Evolutionary conservation across 129 eudicot genomes (phyloP).

Genomic region (Flaveria trinervia): DNA sequence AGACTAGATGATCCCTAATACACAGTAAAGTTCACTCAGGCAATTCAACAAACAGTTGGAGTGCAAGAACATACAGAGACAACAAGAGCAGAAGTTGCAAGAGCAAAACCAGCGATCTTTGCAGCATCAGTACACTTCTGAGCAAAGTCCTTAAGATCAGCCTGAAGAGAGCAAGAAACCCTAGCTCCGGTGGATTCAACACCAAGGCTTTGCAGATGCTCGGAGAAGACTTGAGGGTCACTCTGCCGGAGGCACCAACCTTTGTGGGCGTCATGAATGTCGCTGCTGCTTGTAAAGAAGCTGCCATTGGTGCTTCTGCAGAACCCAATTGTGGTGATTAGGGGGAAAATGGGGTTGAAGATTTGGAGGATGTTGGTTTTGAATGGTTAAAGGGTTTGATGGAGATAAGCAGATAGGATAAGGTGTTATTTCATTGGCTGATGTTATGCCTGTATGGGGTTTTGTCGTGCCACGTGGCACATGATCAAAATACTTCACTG

Average conservation of each 20-base stretch:
- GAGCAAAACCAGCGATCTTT: constrained; percentile 89
- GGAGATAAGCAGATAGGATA: constrained; percentile 74
- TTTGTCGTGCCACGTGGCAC: constrained; percentile 50
- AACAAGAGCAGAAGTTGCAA: constrained; percentile 86
- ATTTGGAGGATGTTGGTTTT: constrained; percentile 34
- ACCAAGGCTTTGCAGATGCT: constrained; percentile 63
- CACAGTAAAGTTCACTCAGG: background rate
- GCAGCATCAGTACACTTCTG: constrained; percentile 80
- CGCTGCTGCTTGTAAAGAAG: constrained; percentile 76
- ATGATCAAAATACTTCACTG: constrained; percentile 40
- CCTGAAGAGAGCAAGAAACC: constrained; percentile 71
- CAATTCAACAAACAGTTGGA: constrained; percentile 17
- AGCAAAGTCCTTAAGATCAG: constrained; percentile 76
- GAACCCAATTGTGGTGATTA: constrained; percentile 9
- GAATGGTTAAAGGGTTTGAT: constrained; percentile 49
- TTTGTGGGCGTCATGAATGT: constrained; percentile 71
- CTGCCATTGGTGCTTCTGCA: constrained; percentile 51
- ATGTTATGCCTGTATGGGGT: constrained; percentile 19
- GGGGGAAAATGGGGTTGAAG: constrained; percentile 31
- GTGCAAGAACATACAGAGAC: constrained; percentile 58
- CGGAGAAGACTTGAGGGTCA: constrained; percentile 58
- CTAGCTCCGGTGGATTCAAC: constrained; percentile 47
- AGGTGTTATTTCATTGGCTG: constrained; percentile 66
- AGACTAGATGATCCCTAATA: background rate
- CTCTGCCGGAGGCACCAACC: constrained; percentile 44